Evolutionary conservation across 2,329 filamentous ascomycete species (phyloP), one percentile per base, ranked within the genome.

Genomic region (Pezicula rhizophila): DNA sequence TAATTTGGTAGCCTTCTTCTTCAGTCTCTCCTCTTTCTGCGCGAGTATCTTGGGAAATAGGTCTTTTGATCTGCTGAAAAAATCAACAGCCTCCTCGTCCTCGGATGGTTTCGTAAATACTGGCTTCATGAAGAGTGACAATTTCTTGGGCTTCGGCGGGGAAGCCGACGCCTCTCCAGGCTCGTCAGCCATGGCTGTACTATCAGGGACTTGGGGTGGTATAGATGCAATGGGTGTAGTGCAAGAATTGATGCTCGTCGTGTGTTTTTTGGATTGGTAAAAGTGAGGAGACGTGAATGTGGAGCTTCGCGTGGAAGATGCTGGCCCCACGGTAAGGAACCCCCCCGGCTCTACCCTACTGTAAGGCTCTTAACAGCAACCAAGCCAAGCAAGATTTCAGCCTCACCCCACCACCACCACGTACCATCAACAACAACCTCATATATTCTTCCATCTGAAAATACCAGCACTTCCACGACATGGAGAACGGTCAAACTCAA

Each of bases 401-500:
- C 40, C 40, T 42, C 40, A 42, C 25, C 48, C 33, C 33, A n/a
- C n/a, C n/a, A n/a, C n/a, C n/a, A n/a, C n/a, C n/a, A 46, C 42
- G 8, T 15, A 23, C 26, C 46, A 47, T 47, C 34, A 48, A 17
- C 15, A 48, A 17, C 15, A 17, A 46, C 43, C 15, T 37, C 43
- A 10, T 31, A 46, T 5, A 46, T 14, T 23, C 17, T 37, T 17
- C 42, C 31, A 43, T 37, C 37, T 17, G 10, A 28, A 26, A 28
- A 31, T 5, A 42, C 23, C 23, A 42, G 43, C 28, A 37, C 31
- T n/a, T 20, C 23, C 41, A n/a, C 53, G 68, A 55, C 52, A 93
- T 91, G 88, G 89, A 91, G 71, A 92, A 91, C 74, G 75, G 76
- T 54, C 70, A 71, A 52, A 70, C 70, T 26, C 79, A 82, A 64